These are phyloP conservation scores for Huntiella savannae DNA, from an alignment of 2,329 filamentous ascomycete species.

Conservation along the genomic window DNA sequence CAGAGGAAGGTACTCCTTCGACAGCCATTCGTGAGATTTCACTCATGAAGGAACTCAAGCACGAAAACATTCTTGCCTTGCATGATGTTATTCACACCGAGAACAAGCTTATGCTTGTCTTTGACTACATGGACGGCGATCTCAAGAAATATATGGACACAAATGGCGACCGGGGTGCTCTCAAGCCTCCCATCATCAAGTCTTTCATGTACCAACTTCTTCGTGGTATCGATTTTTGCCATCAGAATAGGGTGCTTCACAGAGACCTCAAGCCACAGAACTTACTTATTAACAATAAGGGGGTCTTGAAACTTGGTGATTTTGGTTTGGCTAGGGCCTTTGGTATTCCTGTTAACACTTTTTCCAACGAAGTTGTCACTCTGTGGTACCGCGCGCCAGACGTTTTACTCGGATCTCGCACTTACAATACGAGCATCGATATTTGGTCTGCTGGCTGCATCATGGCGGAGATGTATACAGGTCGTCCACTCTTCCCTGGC, in stretches of 20 bases:
- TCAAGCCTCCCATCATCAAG: conserved; percentile 84
- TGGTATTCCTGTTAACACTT: conserved; percentile 93
- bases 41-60: conserved; percentile 97
- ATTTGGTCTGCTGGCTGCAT: conserved; percentile 99
- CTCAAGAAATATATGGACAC: conserved; percentile 98
- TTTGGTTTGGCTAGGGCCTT: conserved; percentile 90
- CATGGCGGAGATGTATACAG: conserved; percentile 99
- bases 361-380: conserved; percentile 94
- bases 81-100: conserved; percentile 99
- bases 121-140: conserved; percentile 97
- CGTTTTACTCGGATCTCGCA: conserved; percentile 78
- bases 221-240: conserved; percentile 90
- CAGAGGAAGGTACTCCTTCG: conserved; percentile 90
- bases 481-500: conserved; percentile 83
- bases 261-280: conserved; percentile 94
- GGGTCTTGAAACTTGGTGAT: conserved; percentile 78
- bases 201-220: conserved; percentile 98
- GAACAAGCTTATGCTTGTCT: conserved; percentile 98
- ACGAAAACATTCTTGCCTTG: conserved; percentile 92
- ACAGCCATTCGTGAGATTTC: conserved; percentile 98
- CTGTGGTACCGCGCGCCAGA: conserved; percentile 96
- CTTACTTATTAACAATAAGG: conserved; percentile 81
- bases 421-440: conserved; percentile 99
- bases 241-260: conserved; percentile 90
- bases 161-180: conserved; percentile 68